Conservation (phyloP, 768 basidiomycete genomes). For the Calocera cornea region DNA sequence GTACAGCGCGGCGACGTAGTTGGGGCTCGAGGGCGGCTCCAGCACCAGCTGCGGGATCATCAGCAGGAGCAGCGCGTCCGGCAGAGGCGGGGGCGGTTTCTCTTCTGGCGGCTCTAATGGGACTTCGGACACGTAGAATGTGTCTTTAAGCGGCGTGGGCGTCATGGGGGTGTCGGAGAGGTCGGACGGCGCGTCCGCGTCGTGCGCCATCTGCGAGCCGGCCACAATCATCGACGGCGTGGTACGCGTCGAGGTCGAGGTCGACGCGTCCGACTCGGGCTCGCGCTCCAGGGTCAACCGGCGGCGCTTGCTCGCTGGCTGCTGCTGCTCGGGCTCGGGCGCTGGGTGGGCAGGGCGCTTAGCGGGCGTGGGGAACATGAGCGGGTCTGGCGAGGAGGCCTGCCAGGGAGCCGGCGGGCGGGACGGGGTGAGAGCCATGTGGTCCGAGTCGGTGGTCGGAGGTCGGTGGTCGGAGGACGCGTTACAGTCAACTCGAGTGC, state of each 20-base stretch:
- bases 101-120: neutral
- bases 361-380: neutral
- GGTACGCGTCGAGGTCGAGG: neutral
- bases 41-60: constrained; percentile 1
- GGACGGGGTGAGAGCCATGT: neutral
- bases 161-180: neutral
- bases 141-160: neutral
- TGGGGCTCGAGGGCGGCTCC: neutral
- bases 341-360: neutral
- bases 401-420: neutral
- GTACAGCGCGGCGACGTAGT: neutral
- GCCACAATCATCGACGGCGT: neutral
- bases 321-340: neutral
- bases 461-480: neutral
- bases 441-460: neutral
- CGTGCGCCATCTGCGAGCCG: neutral
- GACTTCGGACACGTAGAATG: neutral
- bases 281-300: no score
- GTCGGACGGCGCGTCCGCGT: neutral
- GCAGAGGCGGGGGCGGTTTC: neutral
- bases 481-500: neutral
- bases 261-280: neutral
- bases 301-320: neutral
- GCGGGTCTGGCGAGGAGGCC: neutral
- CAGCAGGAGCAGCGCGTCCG: neutral